phyloP scores from a whole-genome alignment of 352 stramenopile species.

The Phytophthora constricta region DNA sequence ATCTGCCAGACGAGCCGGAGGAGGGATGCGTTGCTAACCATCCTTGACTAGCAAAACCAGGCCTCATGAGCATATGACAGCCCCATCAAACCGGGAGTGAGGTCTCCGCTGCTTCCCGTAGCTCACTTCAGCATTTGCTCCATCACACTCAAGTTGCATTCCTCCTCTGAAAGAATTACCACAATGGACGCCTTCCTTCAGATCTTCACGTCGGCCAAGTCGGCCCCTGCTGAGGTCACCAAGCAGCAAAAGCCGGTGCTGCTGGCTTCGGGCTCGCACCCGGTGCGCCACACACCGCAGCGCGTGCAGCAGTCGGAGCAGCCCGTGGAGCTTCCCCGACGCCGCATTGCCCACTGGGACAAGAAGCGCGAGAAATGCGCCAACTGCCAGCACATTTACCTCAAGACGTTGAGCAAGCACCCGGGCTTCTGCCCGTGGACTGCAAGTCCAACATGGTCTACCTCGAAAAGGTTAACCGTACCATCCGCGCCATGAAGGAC shows the following conservation, averaged over 20 bases:
- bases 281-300: slow-evolving; percentile 43
- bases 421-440: slow-evolving; percentile 82
- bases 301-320: slow-evolving; percentile 66
- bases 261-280: slow-evolving; percentile 25
- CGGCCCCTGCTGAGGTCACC: slow-evolving; percentile 20
- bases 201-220: slow-evolving; percentile 41
- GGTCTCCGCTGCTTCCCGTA: slow-evolving; percentile 2
- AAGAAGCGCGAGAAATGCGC: slow-evolving; percentile 86
- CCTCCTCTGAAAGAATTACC: not conserved
- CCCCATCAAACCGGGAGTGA: too few relatives aligned
- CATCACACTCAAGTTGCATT: slow-evolving; percentile 19
- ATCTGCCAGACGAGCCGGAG: slow-evolving; percentile 36
- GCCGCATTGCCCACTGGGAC: slow-evolving; percentile 81
- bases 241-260: slow-evolving; percentile 37
- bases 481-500: slow-evolving; percentile 79
- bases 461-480: slow-evolving; percentile 84
- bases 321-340: slow-evolving; percentile 27
- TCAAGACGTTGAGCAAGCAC: slow-evolving; percentile 84
- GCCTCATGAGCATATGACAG: too few relatives aligned
- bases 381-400: slow-evolving; percentile 88
- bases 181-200: slow-evolving; percentile 59
- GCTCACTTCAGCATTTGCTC: slow-evolving; percentile 57
- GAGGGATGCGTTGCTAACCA: slow-evolving; percentile 37
- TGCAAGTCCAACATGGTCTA: slow-evolving; percentile 90
- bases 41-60: slow-evolving; percentile 35